A percentile compares a stretch with the other conserved stretches of the same genome.
Evolutionary conservation across 2,329 filamentous ascomycete genomes (phyloP).

Genomic region (Plectosphaerella plurivora): DNA sequence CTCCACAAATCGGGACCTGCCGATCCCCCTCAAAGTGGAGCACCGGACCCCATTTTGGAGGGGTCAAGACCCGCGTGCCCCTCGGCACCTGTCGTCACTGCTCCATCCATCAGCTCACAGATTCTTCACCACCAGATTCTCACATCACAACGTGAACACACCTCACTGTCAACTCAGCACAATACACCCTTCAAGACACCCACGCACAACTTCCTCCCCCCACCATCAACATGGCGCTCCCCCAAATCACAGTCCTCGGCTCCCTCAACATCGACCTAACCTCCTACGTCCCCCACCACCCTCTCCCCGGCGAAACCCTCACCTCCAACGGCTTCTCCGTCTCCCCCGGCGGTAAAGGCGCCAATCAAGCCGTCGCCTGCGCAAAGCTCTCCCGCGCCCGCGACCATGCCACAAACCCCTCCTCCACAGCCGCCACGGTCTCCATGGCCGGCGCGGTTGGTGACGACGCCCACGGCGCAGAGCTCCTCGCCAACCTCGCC

Average conservation of each 20-base stretch:
- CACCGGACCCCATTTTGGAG: no score
- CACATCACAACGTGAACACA: no score
- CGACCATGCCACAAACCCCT: constrained; percentile 15
- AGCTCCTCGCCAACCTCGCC: constrained; percentile 54
- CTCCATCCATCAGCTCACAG: no score
- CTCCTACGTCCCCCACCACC: constrained; percentile 79
- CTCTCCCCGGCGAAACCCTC: constrained; percentile 80
- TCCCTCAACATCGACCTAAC: constrained; percentile 95
- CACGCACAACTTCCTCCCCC: neutral
- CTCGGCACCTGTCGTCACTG: no score
- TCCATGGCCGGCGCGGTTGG: constrained; percentile 74
- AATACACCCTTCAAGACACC: no score
- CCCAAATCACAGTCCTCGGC: constrained; percentile 75
- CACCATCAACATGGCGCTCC: constrained; percentile 18
- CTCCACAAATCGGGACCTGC: no score
- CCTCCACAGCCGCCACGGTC: constrained; percentile 38
- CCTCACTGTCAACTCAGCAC: no score
- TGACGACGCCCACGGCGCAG: constrained; percentile 58
- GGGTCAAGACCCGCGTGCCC: no score
- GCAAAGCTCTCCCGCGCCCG: constrained; percentile 67
- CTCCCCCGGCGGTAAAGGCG: constrained; percentile 87
- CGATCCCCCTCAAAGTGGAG: no score
- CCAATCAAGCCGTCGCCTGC: constrained; percentile 90
- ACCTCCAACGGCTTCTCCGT: constrained; percentile 73
- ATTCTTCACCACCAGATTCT: no score